Evolutionary conservation across 345 rosid species (phyloP).

Genomic region (Heritiera fomes): DNA sequence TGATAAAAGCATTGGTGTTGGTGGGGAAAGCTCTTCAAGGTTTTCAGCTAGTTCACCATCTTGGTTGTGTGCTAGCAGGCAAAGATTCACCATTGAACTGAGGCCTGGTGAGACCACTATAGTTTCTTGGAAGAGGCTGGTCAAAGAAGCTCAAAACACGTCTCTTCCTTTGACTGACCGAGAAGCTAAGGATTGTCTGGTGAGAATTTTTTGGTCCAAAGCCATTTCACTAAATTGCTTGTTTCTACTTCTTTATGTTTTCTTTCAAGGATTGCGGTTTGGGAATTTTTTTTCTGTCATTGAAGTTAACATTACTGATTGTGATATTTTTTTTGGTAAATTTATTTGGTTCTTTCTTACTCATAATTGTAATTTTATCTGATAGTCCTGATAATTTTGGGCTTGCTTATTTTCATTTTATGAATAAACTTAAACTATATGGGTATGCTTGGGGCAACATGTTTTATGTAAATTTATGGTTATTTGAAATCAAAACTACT

Average conservation of each 20-base stretch:
- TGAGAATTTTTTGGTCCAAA: slow-evolving; percentile 3
- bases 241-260: neutral
- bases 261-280: neutral
- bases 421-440: neutral
- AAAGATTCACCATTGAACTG: slow-evolving; percentile 38
- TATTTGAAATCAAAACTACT: neutral
- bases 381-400: neutral
- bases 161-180: slow-evolving; percentile 13
- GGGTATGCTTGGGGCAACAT: neutral
- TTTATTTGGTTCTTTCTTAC: neutral
- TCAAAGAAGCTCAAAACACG: slow-evolving; percentile 28
- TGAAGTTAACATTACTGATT: slow-evolving; percentile 4
- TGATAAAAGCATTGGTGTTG: slow-evolving; percentile 24
- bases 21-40: slow-evolving; percentile 24
- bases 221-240: neutral
- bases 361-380: neutral
- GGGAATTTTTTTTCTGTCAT: neutral
- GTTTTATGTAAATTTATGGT: neutral
- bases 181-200: slow-evolving; percentile 11
- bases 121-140: slow-evolving; percentile 42
- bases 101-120: slow-evolving; percentile 45
- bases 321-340: neutral
- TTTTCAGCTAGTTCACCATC: slow-evolving; percentile 8
- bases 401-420: neutral
- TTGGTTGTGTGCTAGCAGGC: slow-evolving; percentile 23